A percentile compares a stretch with the other conserved stretches of the same genome.
Conservation (phyloP, 23 red algal species). For the Gracilaria gracilis region DNA sequence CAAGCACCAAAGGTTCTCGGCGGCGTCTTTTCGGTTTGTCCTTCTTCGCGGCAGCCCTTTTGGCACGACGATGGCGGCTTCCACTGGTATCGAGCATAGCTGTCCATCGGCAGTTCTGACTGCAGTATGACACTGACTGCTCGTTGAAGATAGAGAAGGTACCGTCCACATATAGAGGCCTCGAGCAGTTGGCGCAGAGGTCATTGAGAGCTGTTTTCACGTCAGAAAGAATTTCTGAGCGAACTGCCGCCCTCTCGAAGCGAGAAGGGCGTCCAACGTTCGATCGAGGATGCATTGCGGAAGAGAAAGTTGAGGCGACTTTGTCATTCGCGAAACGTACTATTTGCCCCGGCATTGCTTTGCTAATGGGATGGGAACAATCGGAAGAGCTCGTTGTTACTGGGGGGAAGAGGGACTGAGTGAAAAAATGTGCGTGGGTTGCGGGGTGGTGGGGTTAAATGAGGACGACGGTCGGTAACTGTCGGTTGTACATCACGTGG, state of each 20-base stretch:
- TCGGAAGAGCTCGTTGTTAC: not conserved
- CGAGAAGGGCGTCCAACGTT: not conserved
- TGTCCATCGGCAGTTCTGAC: slow-evolving; percentile 31
- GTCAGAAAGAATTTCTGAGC: not conserved
- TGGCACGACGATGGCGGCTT: slow-evolving; percentile 23
- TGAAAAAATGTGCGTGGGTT: not conserved
- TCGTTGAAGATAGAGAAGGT: not conserved
- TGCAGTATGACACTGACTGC: not conserved
- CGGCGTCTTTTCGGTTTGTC: slow-evolving; percentile 3
- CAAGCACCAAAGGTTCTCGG: not conserved
- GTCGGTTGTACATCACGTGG: not conserved
- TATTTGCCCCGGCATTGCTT: not conserved
- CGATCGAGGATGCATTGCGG: not conserved
- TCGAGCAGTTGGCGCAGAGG: not conserved
- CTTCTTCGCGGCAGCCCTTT: slow-evolving; percentile 8
- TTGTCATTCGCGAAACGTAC: not conserved
- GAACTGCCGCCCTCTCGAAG: not conserved
- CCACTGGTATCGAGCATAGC: slow-evolving; percentile 17
- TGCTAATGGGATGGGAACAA: not conserved
- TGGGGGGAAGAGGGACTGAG: not conserved
- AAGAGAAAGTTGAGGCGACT: not conserved
- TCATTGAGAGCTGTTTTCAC: not conserved
- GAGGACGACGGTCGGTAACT: slow-evolving; percentile 16
- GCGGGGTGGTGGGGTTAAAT: not conserved
- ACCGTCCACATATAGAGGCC: slow-evolving; percentile 6